Evolutionary conservation across 208 protist genomes (phyloP), one percentile per base, ranked within the genome.

Genomic region (Acanthamoeba lenticulata): DNA sequence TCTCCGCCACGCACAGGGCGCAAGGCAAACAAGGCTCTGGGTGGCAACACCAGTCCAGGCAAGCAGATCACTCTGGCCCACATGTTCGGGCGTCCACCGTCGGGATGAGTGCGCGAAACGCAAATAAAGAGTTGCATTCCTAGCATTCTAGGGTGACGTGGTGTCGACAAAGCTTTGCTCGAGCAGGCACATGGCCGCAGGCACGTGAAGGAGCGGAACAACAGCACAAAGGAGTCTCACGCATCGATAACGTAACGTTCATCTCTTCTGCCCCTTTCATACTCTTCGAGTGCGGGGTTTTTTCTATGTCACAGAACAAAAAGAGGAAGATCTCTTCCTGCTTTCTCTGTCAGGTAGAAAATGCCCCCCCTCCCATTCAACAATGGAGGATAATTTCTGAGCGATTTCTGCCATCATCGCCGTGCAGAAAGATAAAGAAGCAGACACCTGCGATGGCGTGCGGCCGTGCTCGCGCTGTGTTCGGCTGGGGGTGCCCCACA

Each of bases 301-400:
- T 83, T 52, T 83, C 9, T 4, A 72, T 69, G 57, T 36, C 83
- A 40, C 83, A 90, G 3, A 90, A 90, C 83, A 90, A 90, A 40
- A 90, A 90, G 49, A 90, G 83, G 49, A 90, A 90, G 40, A 90
- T 90, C 2, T 69, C 47, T 40, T 60, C 83, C 4, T 90, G 83
- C 34, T 90, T 90, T 29, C 27, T 90, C 1, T 90, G 83, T 36
- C 83, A 90, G 83, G 83, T 90, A 65, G 11, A 21, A 21, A 2
- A 60, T 21, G 2, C 2, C 32, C 24, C 1, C 44, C 4, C 44
- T 85, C n/a, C 40, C 36, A 49, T 36, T 36, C 2, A 6, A 36
- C 24, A 42, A 19, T 90, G 42, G 32, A 52, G 34, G 32, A 13
- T 24, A 29, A 44, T 77, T 77, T 36, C 9, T 27, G 6, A 44